Evolutionary conservation across 805 yeast genomes (phyloP), one percentile per base, ranked within the genome.

Genomic region (Saccharomycopsis capsularis): DNA sequence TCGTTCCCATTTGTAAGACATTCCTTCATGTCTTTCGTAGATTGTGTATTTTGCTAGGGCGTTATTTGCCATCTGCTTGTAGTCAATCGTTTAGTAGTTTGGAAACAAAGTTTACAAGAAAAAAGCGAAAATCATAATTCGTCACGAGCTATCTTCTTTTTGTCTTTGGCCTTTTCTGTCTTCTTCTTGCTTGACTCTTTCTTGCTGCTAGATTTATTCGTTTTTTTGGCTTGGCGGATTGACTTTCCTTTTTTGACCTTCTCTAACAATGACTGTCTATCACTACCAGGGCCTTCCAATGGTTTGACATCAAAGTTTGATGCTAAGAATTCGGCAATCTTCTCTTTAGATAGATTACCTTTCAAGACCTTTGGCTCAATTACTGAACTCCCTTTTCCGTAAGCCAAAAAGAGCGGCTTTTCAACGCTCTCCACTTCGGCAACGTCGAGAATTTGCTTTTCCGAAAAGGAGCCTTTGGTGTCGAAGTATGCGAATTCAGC

Each of bases 401-500:
- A 49, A 15, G 44, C 49, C 16, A 49, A 36, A 30, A 49, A 44
- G 16, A 34, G 19, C 30, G 52, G 42, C 11, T 44, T 43, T n/a
- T 39, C 30, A 27, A 29, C 21, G 6, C 23, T 4, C 27, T 46
- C 32, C n/a, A 45, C 11, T 18, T 32, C 40, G 6, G 36, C 24
- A n/a, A 56, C 7, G 19, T 53, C 50, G 16, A 60, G 41, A 13
- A 59, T 55, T 6, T 48, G 46, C 2, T 52, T 53, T 4, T 57
- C 57, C 7, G 63, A 60, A 2, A 64, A 63, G 13, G 58, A 55
- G 4, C 57, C 56, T 5, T 61, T 60, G 3, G 67, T 51, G 3
- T 68, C 68, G 34, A 67, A 62, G 60, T 67, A 72, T 1, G 72
- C 82, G 56, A 76, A 71, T 38, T 77, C 75, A 2, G 75, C 60